Evolutionary conservation across 495 filamentous ascomycete genomes (phyloP).

Genomic region (Xylaria palmicola): DNA sequence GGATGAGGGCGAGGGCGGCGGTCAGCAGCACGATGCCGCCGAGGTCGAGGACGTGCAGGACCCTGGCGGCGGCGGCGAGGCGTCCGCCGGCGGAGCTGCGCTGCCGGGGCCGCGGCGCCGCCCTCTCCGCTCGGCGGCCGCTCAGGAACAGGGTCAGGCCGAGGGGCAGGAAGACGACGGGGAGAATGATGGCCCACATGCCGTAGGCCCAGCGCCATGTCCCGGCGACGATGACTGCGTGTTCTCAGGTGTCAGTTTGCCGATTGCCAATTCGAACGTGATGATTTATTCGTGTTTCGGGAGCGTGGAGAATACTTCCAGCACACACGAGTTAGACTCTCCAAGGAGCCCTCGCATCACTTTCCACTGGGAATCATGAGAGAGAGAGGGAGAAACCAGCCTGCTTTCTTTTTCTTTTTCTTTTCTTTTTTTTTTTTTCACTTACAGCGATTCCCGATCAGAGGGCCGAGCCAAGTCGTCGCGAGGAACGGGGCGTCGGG

Average conservation of each 20-base stretch:
- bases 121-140: constrained; percentile 50
- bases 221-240: constrained; percentile 38
- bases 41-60: constrained; percentile 59
- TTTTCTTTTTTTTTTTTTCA: too few species aligned
- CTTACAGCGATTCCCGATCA: constrained; percentile 35
- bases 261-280: too few species aligned
- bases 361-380: background rate
- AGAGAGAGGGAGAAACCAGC: background rate
- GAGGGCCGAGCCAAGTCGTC: constrained; percentile 54
- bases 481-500: constrained; percentile 60
- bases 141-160: constrained; percentile 53
- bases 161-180: constrained; percentile 53
- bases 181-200: constrained; percentile 57
- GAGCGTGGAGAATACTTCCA: background rate
- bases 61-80: constrained; percentile 44
- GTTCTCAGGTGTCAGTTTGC: too few species aligned
- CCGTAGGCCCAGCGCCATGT: constrained; percentile 64
- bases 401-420: too few species aligned
- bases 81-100: constrained; percentile 24
- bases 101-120: constrained; percentile 33
- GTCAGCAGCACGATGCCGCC: constrained; percentile 57
- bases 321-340: background rate
- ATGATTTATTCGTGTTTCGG: background rate
- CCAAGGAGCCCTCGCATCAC: background rate
- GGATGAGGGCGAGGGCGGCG: constrained; percentile 59